These are phyloP conservation scores for Reutealis trisperma DNA, from an alignment of 345 rosid genomes.

Conservation along the genomic window DNA sequence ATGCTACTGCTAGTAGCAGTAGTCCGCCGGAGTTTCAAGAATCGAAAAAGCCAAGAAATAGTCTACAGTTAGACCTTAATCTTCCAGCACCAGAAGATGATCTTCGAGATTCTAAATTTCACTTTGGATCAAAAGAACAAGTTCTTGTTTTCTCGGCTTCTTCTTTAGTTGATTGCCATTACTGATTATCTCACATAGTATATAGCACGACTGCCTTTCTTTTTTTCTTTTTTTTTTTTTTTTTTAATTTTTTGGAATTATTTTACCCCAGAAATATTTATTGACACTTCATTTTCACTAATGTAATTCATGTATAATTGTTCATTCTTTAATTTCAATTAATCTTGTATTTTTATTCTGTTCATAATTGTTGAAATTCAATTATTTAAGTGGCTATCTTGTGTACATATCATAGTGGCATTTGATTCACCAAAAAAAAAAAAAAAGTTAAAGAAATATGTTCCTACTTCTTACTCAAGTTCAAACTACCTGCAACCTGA, in stretches of 20 bases:
- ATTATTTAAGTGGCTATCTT: too few species aligned
- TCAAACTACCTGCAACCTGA: too few species aligned
- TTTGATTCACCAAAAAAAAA: too few species aligned
- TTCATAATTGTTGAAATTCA: too few species aligned
- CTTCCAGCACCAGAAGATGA: constrained; percentile 33
- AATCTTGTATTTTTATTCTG: not conserved
- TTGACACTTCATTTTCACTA: constrained; percentile 5
- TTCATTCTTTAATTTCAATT: constrained; percentile 23
- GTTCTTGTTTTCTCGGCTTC: constrained; percentile 58
- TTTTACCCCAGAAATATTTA: constrained; percentile 1
- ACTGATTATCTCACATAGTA: constrained; percentile 3
- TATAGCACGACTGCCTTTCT: not conserved
- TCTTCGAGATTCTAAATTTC: constrained; percentile 15
- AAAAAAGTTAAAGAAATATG: too few species aligned
- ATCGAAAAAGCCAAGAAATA: constrained; percentile 37
- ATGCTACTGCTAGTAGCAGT: not conserved
- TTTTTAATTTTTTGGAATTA: not conserved
- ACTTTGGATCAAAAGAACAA: constrained; percentile 35
- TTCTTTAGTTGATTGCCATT: constrained; percentile 35
- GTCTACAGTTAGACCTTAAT: constrained; percentile 24
- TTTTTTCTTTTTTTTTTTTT: not conserved
- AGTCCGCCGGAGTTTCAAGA: constrained; percentile 30
- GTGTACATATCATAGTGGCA: too few species aligned
- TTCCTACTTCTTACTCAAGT: too few species aligned
- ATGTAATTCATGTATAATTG: constrained; percentile 14